Percentiles rank a stretch among this genome's conserved stretches.
Conservation (phyloP, 1,284 basidiomycete genomes). For the Exsudoporus floridanus region DNA sequence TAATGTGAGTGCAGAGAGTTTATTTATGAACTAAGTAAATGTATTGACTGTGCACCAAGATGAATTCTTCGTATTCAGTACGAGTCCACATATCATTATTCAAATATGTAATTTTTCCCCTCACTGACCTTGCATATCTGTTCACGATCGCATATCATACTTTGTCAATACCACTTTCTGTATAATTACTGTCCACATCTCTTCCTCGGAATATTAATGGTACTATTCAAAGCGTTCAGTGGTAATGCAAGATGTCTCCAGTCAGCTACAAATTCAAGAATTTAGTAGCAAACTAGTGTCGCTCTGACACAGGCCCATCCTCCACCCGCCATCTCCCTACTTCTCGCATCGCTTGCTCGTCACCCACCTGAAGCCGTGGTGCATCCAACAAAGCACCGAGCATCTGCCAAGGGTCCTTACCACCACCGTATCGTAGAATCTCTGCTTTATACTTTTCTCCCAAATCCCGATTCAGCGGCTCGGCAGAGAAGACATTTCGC, state of each 20-base stretch:
- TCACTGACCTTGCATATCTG: neutral
- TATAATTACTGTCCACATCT: neutral
- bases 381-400: constrained; percentile 72
- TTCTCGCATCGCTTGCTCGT: constrained; percentile 80
- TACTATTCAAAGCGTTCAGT: neutral
- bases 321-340: constrained; percentile 87
- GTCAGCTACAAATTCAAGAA: neutral
- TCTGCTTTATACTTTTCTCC: constrained; percentile 82
- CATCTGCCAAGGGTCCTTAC: constrained; percentile 93
- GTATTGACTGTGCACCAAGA: constrained; percentile 2
- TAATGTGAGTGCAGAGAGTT: constrained; percentile 5
- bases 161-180: neutral
- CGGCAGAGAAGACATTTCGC: constrained; percentile 67
- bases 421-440: constrained; percentile 82
- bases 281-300: constrained; percentile 39
- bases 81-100: constrained; percentile 24
- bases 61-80: constrained; percentile 1
- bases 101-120: constrained; percentile 10
- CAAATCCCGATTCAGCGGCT: constrained; percentile 61
- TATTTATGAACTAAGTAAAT: neutral
- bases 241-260: neutral
- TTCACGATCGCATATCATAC: neutral
- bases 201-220: neutral
- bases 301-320: constrained; percentile 56
- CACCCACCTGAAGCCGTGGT: constrained; percentile 66